phyloP scores from a whole-genome alignment of 2,329 filamentous ascomycete species.

The Aureobasidium subglaciale region DNA sequence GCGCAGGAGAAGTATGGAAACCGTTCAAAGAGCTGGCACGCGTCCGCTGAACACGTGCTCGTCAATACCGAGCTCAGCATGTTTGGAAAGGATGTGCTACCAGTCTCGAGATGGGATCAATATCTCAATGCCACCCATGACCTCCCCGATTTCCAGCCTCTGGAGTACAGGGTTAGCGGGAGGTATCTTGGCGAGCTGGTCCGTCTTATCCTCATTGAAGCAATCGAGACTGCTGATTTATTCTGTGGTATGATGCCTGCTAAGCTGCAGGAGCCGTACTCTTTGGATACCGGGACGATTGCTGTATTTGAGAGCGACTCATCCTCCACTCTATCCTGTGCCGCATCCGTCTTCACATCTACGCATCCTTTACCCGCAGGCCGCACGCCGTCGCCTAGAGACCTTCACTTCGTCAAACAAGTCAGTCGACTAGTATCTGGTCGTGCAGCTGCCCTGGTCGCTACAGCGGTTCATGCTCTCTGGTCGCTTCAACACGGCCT shows the following conservation, averaged over 20 bases:
- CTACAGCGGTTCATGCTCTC: slow-evolving; percentile 55
- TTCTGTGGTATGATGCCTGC: slow-evolving; percentile 52
- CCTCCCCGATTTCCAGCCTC: slow-evolving; percentile 56
- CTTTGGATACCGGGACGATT: slow-evolving; percentile 52
- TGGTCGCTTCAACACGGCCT: slow-evolving; percentile 43
- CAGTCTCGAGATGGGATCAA: slow-evolving; percentile 56
- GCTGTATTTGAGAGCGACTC: slow-evolving; percentile 49
- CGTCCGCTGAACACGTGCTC: slow-evolving; percentile 53
- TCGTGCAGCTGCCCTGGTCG: slow-evolving; percentile 56
- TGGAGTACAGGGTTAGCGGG: slow-evolving; percentile 58
- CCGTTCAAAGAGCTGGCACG: slow-evolving; percentile 49
- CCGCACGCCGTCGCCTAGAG: slow-evolving; percentile 38
- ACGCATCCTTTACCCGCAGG: slow-evolving; percentile 40
- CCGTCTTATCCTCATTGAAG: slow-evolving; percentile 54
- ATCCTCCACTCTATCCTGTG: slow-evolving; percentile 32
- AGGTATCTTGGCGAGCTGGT: slow-evolving; percentile 59
- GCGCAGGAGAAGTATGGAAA: slow-evolving; percentile 49
- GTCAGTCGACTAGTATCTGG: slow-evolving; percentile 48
- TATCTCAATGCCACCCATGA: slow-evolving; percentile 50
- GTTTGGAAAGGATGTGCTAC: slow-evolving; percentile 54
- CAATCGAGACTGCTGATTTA: slow-evolving; percentile 47
- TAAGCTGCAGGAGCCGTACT: slow-evolving; percentile 46
- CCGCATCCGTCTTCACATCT: slow-evolving; percentile 43
- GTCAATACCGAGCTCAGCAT: slow-evolving; percentile 62
- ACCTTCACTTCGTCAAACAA: slow-evolving; percentile 49